Evolutionary conservation across 2,329 filamentous ascomycete genomes (phyloP).

Genomic region (Lecanicillium sp.): DNA sequence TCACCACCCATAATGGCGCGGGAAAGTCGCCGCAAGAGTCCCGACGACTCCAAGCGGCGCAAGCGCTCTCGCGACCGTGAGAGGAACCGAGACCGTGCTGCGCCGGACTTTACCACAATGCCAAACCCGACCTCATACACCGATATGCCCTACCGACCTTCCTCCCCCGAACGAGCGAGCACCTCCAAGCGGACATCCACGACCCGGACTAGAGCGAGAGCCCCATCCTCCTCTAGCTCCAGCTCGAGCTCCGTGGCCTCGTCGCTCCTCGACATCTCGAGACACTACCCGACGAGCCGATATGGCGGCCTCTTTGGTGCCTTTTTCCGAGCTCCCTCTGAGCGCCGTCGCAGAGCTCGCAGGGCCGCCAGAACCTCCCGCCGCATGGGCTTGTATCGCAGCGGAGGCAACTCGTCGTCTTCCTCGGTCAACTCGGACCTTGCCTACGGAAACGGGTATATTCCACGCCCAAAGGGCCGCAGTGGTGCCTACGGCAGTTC

Average conservation of each 20-base stretch:
- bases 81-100: constrained; percentile 15
- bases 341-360: constrained; percentile 35
- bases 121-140: constrained; percentile 7
- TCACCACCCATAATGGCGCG: constrained; percentile 37
- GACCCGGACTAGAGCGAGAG: constrained; percentile 4
- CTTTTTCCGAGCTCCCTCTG: constrained; percentile 57
- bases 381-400: constrained; percentile 36
- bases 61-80: constrained; percentile 19
- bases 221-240: constrained; percentile 25
- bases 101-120: constrained; percentile 4
- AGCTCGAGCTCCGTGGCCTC: constrained; percentile 43
- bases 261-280: constrained; percentile 61
- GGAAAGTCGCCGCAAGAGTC: constrained; percentile 48
- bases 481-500: constrained; percentile 14
- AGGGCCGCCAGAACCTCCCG: constrained; percentile 7
- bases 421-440: constrained; percentile 62
- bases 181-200: background rate
- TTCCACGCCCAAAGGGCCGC: constrained; percentile 30
- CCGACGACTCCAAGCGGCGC: constrained; percentile 46
- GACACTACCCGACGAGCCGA: constrained; percentile 36
- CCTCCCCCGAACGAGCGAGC: constrained; percentile 2
- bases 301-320: constrained; percentile 49
- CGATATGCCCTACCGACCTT: background rate
- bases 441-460: constrained; percentile 57
- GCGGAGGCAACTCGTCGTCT: constrained; percentile 50